Conservation (phyloP, 1,284 basidiomycete species). For the Inonotus obliquus region DNA sequence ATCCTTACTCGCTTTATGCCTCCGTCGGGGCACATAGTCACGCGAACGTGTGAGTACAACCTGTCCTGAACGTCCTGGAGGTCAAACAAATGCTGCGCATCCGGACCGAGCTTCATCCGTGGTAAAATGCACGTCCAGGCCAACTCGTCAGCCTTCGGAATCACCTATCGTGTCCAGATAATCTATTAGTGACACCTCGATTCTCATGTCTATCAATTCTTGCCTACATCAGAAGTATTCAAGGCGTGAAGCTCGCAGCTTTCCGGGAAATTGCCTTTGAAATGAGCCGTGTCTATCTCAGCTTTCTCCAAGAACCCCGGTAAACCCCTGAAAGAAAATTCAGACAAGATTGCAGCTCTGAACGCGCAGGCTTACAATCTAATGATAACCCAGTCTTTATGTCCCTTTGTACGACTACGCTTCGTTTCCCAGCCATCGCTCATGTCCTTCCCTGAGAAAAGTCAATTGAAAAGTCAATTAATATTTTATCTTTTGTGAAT, state of each 20-base stretch:
- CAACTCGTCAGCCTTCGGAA: constrained; percentile 33
- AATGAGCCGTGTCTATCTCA: constrained; percentile 93
- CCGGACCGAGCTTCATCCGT: constrained; percentile 81
- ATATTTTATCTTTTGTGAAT: constrained; percentile 10
- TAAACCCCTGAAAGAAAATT: constrained; percentile 43
- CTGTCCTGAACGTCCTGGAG: constrained; percentile 57
- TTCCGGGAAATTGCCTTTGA: constrained; percentile 95
- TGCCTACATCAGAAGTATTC: constrained; percentile 40
- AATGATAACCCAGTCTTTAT: constrained; percentile 90
- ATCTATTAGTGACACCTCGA: constrained; percentile 9
- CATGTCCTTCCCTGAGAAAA: constrained; percentile 79
- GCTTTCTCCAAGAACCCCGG: constrained; percentile 71
- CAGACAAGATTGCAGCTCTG: background rate
- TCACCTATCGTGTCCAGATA: constrained; percentile 23
- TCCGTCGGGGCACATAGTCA: constrained; percentile 93
- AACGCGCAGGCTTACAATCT: constrained; percentile 59
- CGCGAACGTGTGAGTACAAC: constrained; percentile 78
- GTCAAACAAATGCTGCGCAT: constrained; percentile 87
- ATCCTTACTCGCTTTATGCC: constrained; percentile 91
- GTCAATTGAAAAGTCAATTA: constrained; percentile 13
- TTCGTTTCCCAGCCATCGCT: constrained; percentile 99
- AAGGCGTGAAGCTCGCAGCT: constrained; percentile 80
- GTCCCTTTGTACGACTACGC: constrained; percentile 72
- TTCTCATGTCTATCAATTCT: constrained; percentile 32
- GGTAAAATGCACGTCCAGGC: constrained; percentile 75